Base-by-base conservation (phyloP, 2,329 filamentous ascomycete species). In the Colletotrichum zoysiae region DNA sequence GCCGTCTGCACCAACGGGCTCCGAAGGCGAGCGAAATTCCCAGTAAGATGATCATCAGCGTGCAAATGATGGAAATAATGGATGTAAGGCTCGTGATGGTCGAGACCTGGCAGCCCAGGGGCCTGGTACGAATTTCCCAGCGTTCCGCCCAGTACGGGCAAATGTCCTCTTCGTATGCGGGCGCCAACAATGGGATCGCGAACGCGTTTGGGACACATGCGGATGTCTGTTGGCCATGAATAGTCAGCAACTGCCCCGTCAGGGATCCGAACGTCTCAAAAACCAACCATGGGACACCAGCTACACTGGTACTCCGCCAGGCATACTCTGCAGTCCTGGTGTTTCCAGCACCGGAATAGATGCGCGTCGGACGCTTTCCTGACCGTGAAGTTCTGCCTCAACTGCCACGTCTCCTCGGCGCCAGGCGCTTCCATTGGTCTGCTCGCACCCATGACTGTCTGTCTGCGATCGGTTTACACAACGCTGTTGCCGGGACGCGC, bases 181-280 rank as follows among this genome's bases (percentile, higher is more conserved):
- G 88, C 2, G 86, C 86, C 20, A 89, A 79, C 40, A 87, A 76
- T 0, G 82, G 85, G 12, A 88, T 76, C 0, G 73, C 66, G 68
- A 84, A 78, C 20, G 81, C 78, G 72, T 88, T 89, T 30, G 88
- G 87, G 1, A 89, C 84, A 76, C 88, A 90, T 0, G 85, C 84
- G 78, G 84, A 86, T 5, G 86, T 86, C 86, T 88, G 67, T 57
- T 33, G 33, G 8, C 23, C 30, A 42, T 33, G 7, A 16, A 50
- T 48, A 53, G 55, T 60, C 48, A 62, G 53, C 14, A 59, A 64
- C 67, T 48, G 73, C 38, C 23, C 62, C 26, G 35, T 64, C 44
- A 35, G 33, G n/a, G 4, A 38, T 23, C 48, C 11, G 23, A 33
- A 50, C 14, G 60, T 53, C 50, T 53, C 23, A 63, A 30, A 56